These are phyloP conservation scores for Russula earlei DNA, from an alignment of 768 basidiomycete genomes.

Conservation along the genomic window DNA sequence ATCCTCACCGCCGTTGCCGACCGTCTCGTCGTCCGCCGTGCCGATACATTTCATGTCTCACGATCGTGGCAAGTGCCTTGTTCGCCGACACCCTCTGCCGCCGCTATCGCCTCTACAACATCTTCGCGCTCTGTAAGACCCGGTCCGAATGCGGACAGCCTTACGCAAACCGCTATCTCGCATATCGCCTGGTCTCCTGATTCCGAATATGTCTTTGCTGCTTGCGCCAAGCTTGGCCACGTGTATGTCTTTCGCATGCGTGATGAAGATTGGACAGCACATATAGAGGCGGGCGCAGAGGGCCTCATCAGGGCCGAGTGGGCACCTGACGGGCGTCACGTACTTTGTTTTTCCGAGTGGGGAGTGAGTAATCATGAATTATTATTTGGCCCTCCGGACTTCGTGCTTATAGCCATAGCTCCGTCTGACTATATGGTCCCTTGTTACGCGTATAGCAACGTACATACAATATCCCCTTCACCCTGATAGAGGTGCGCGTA, in stretches of 20 bases:
- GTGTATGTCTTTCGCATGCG: conserved; percentile 73
- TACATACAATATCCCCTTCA: conserved; percentile 83
- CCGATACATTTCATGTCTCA: conserved; percentile 76
- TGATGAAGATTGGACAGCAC: conserved; percentile 69
- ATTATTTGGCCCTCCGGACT: not conserved
- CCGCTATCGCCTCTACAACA: conserved; percentile 31
- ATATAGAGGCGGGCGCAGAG: conserved; percentile 75
- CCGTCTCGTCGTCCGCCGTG: conserved; percentile 71
- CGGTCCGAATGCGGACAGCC: conserved; percentile 22
- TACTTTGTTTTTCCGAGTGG: conserved; percentile 90
- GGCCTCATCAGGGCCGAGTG: conserved; percentile 83
- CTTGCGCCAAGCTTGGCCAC: conserved; percentile 58
- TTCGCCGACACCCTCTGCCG: conserved; percentile 41
- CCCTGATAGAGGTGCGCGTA: conserved; percentile 56
- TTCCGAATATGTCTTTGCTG: conserved; percentile 78
- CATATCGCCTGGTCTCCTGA: conserved; percentile 82
- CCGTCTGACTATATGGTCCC: conserved; percentile 78
- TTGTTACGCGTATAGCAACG: conserved; percentile 62
- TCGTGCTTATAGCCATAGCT: conserved; percentile 39
- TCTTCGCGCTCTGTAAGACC: conserved; percentile 27
- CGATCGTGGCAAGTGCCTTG: conserved; percentile 67
- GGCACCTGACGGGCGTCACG: conserved; percentile 75
- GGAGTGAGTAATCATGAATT: conserved; percentile 50
- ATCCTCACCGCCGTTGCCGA: conserved; percentile 73
- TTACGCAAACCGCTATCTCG: conserved; percentile 44